phyloP scores from a whole-genome alignment of 257 asterid species.

The Salvia miltiorrhiza region DNA sequence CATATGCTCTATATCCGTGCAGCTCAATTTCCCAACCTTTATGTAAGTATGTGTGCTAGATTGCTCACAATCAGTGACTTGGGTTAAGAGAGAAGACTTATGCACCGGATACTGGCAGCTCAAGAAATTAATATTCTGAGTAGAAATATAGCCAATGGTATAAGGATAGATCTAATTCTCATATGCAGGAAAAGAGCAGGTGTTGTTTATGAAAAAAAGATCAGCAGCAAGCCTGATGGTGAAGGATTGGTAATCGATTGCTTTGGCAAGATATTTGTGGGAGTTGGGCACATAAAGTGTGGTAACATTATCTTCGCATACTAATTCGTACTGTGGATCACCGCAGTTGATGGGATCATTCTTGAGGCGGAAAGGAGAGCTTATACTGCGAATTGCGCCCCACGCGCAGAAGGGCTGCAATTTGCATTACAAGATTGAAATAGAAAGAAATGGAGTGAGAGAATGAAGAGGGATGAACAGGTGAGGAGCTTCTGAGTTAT shows the following conservation, averaged over 20 bases:
- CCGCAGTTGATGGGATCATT: slow-evolving; percentile 46
- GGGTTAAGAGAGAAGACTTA: too few species aligned
- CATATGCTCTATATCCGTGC: too few species aligned
- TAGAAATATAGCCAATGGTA: too few species aligned
- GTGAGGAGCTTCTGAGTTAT: too few species aligned
- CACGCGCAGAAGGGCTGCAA: slow-evolving; percentile 39
- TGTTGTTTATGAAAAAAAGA: not conserved
- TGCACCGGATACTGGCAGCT: not conserved
- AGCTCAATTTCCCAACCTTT: too few species aligned
- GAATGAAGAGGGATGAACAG: not conserved
- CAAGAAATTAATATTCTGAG: not conserved
- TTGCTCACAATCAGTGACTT: too few species aligned
- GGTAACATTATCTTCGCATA: slow-evolving; percentile 30
- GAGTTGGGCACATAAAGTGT: not conserved
- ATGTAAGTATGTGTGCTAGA: too few species aligned
- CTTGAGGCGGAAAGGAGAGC: slow-evolving; percentile 41
- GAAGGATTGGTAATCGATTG: slow-evolving; percentile 25
- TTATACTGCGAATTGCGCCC: slow-evolving; percentile 27
- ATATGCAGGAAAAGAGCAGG: slow-evolving; percentile 26
- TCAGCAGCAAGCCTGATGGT: slow-evolving; percentile 31
- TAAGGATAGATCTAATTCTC: too few species aligned
- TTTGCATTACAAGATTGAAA: not conserved
- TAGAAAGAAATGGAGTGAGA: not conserved
- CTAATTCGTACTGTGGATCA: slow-evolving; percentile 22
- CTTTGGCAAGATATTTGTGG: slow-evolving; percentile 19